A percentile compares a stretch with the other conserved stretches of the same genome.
These are phyloP conservation scores for Plasmodium inui DNA, from an alignment of 169 alveolate species.

Conservation along the genomic window DNA sequence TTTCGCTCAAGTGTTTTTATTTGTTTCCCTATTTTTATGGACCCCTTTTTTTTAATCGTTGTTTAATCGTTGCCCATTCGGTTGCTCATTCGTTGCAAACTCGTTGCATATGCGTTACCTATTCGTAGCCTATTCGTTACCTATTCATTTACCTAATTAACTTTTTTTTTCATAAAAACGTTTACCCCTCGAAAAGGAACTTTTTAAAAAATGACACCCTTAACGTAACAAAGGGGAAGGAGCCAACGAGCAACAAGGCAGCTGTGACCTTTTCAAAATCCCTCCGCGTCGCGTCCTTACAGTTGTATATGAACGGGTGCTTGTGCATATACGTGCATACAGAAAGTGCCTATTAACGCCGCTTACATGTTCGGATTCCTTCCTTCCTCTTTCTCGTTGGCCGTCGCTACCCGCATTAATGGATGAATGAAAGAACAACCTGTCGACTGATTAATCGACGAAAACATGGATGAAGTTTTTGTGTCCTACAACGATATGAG, in stretches of 20 bases:
- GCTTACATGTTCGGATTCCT: neutral
- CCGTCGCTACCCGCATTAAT: neutral
- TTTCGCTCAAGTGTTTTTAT: neutral
- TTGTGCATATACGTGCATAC: constrained; percentile 1
- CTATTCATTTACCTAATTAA: neutral
- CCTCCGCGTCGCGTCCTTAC: neutral
- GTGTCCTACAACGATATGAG: constrained; percentile 72
- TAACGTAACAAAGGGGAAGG: constrained; percentile 4
- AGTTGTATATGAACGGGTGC: neutral
- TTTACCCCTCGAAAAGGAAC: neutral
- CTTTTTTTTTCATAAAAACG: constrained; percentile 18
- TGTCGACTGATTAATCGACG: constrained; percentile 5
- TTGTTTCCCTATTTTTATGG: neutral
- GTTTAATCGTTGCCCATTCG: neutral
- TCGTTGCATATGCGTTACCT: neutral
- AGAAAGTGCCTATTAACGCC: neutral
- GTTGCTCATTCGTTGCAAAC: neutral
- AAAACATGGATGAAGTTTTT: constrained; percentile 54
- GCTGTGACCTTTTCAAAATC: neutral
- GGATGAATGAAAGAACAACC: constrained; percentile 13
- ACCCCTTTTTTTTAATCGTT: neutral
- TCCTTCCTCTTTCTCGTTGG: neutral
- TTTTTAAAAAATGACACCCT: constrained; percentile 4
- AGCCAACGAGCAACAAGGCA: neutral
- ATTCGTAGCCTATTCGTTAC: neutral